Evolutionary conservation across 164 flowering plant species (phyloP).

Genomic region (Magnolia officinalis): DNA sequence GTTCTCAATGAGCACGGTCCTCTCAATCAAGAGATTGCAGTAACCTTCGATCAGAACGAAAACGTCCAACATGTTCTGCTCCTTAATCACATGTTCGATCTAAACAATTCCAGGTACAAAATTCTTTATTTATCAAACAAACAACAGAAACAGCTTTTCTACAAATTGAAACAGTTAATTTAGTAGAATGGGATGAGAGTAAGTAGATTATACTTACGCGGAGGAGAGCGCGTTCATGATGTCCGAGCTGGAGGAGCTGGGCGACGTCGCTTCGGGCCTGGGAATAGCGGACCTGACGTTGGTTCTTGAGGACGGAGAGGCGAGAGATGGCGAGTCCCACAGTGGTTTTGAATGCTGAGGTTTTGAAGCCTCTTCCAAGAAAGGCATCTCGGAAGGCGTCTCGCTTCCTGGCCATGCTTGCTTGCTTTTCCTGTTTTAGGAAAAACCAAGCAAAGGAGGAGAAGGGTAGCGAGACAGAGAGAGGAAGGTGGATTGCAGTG

Average conservation of each 20-base stretch:
- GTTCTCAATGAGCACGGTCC: slow-evolving; percentile 28
- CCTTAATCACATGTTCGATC: slow-evolving; percentile 70
- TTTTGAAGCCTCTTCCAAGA: slow-evolving; percentile 51
- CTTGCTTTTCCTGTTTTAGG: not conserved
- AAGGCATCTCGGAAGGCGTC: slow-evolving; percentile 53
- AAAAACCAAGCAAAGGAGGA: no score
- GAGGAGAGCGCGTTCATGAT: slow-evolving; percentile 69
- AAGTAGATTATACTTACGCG: slow-evolving; percentile 35
- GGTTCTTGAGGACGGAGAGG: slow-evolving; percentile 60
- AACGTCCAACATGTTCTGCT: slow-evolving; percentile 66
- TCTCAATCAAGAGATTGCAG: slow-evolving; percentile 42
- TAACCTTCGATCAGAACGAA: slow-evolving; percentile 49
- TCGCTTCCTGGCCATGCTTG: slow-evolving; percentile 45
- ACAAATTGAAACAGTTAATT: not conserved
- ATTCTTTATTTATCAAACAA: no score
- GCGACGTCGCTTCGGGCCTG: slow-evolving; percentile 56
- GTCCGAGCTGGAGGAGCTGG: slow-evolving; percentile 62
- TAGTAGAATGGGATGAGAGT: not conserved
- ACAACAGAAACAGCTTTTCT: not conserved
- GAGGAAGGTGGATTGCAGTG: not conserved
- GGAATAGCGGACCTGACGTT: slow-evolving; percentile 44
- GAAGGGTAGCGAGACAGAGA: no score
- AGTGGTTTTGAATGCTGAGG: slow-evolving; percentile 42
- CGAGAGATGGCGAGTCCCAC: slow-evolving; percentile 51
- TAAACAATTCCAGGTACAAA: slow-evolving; percentile 12